Conservation (phyloP, 1,284 basidiomycete species). For the Hypsizygus ulmarius region DNA sequence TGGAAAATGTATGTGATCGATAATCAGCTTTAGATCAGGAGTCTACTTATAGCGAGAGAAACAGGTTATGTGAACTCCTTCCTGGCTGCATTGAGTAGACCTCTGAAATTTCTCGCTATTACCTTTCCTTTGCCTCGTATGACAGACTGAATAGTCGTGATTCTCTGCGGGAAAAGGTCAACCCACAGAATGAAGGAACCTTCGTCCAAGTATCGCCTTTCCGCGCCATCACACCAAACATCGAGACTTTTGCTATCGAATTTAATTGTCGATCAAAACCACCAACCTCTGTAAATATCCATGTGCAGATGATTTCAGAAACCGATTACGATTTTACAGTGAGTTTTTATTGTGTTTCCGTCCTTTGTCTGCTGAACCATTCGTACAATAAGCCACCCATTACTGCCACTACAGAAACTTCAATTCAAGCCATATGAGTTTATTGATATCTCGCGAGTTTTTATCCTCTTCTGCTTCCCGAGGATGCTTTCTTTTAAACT, state of each 20-base stretch:
- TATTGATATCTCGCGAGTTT: neutral
- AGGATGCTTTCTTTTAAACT: too few species aligned
- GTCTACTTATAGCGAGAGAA: slow-evolving; percentile 2
- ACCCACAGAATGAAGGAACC: slow-evolving; percentile 27
- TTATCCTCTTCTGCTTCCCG: neutral
- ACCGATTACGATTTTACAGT: slow-evolving; percentile 23
- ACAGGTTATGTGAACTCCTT: slow-evolving; percentile 43
- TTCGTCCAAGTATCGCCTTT: slow-evolving; percentile 35
- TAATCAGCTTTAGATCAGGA: neutral
- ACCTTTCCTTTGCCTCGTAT: neutral
- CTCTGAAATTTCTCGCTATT: neutral
- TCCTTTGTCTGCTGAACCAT: neutral
- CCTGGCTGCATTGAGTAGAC: slow-evolving; percentile 34
- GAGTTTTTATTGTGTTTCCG: neutral
- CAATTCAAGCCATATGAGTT: neutral
- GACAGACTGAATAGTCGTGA: slow-evolving; percentile 40
- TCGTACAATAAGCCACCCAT: neutral
- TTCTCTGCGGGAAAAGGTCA: slow-evolving; percentile 35
- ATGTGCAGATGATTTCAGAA: slow-evolving; percentile 32
- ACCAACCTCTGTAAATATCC: slow-evolving; percentile 21
- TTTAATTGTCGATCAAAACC: slow-evolving; percentile 5
- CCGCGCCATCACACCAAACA: slow-evolving; percentile 21
- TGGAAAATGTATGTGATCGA: slow-evolving; percentile 36
- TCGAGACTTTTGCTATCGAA: slow-evolving; percentile 3
- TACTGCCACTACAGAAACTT: neutral